phyloP scores from a whole-genome alignment of 805 yeast species.

The Candida coleopterorum region DNA sequence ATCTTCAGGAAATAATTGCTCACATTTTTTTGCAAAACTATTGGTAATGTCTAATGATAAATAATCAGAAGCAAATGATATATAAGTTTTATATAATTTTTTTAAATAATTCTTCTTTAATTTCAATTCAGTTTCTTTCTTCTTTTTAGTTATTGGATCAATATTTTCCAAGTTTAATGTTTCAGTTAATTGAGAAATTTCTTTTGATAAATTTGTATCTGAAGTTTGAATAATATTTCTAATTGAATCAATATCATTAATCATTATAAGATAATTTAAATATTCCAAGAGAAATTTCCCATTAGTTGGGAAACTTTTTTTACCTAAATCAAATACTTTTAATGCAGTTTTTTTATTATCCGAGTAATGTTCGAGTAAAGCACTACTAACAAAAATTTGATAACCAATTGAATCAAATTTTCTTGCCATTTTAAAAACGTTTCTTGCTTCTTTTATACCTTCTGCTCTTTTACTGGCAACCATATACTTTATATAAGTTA shows the following conservation, averaged over 20 bases:
- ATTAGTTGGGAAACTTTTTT: constrained; percentile 50
- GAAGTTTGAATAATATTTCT: constrained; percentile 81
- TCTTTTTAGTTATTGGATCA: constrained; percentile 38
- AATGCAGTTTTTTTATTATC: constrained; percentile 65
- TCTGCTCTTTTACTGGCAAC: constrained; percentile 61
- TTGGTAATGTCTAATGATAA: constrained; percentile 67
- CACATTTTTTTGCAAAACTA: constrained; percentile 61
- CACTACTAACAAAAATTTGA: constrained; percentile 78
- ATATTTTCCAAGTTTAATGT: constrained; percentile 22
- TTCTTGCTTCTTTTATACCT: constrained; percentile 70
- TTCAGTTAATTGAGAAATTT: constrained; percentile 22
- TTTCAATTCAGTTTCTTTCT: constrained; percentile 30
- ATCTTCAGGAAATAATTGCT: constrained; percentile 61
- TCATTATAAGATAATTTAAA: constrained; percentile 62
- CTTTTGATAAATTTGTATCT: constrained; percentile 47
- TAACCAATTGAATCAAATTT: constrained; percentile 58
- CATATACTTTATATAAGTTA: constrained; percentile 67
- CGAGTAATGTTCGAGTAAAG: constrained; percentile 70
- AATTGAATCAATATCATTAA: constrained; percentile 68
- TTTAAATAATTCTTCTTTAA: constrained; percentile 23
- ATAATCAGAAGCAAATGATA: constrained; percentile 62
- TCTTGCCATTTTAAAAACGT: constrained; percentile 65
- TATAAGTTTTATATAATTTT: constrained; percentile 42
- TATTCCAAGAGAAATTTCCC: constrained; percentile 66
- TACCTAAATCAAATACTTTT: constrained; percentile 74